Conservation (phyloP, 1,284 basidiomycete genomes). For the Singerocomus inundabilis region DNA sequence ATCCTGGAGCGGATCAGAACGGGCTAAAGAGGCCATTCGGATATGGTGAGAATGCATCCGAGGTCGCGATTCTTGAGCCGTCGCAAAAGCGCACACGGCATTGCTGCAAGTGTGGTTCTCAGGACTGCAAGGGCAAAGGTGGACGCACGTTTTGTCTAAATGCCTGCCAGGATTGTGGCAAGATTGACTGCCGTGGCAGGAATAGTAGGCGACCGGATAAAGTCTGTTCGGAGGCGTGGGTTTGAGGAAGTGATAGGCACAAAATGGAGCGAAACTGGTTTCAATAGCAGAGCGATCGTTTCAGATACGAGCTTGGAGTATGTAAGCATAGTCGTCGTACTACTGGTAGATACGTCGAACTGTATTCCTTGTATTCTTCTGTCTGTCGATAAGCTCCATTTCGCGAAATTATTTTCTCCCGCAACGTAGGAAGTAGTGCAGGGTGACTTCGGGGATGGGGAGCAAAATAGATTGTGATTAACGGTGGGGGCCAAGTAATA, state of each 20-base stretch:
- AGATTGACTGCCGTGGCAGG: conserved; percentile 66
- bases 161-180: conserved; percentile 72
- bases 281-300: background rate
- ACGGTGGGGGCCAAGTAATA: background rate
- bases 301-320: background rate
- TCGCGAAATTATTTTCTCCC: background rate
- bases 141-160: conserved; percentile 66
- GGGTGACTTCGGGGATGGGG: background rate
- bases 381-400: background rate
- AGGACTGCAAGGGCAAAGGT: conserved; percentile 76
- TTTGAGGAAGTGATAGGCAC: conserved; percentile 8
- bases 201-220: conserved; percentile 73
- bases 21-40: conserved; percentile 31
- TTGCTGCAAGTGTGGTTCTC: conserved; percentile 71
- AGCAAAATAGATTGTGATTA: background rate
- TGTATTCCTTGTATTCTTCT: conserved; percentile 7
- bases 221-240: conserved; percentile 63
- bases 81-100: conserved; percentile 47
- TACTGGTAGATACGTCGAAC: conserved; percentile 9
- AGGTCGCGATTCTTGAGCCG: conserved; percentile 37
- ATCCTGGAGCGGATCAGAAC: conserved; percentile 27
- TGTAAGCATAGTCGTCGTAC: conserved; percentile 13
- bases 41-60: conserved; percentile 27
- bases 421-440: background rate
- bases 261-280: background rate